phyloP scores from a whole-genome alignment of 257 asterid species.

The Ocimum tenuiflorum region DNA sequence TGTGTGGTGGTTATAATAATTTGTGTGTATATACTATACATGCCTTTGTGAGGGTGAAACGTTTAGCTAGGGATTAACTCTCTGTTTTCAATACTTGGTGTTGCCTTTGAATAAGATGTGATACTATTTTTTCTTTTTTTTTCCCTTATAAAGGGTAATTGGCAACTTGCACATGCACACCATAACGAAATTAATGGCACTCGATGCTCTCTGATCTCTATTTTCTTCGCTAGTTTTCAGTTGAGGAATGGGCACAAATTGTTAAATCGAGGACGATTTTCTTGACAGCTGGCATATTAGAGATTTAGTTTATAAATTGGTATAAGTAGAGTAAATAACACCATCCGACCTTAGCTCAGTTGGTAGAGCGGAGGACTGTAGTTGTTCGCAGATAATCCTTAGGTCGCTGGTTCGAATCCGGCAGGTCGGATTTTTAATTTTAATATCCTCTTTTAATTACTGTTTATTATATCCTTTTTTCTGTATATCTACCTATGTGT shows the following conservation, averaged over 20 bases:
- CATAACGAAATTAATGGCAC: too few species aligned
- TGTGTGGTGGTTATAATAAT: conserved; percentile 11
- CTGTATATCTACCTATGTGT: too few species aligned
- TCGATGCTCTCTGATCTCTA: too few species aligned
- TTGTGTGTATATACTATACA: conserved; percentile 21
- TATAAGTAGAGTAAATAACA: not conserved
- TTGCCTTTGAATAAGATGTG: conserved; percentile 12
- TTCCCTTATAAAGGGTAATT: too few species aligned
- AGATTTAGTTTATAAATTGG: too few species aligned
- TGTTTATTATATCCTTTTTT: too few species aligned
- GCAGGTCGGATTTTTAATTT: conserved; percentile 54
- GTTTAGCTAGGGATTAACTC: conserved; percentile 15
- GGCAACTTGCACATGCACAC: too few species aligned
- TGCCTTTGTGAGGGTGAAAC: conserved; percentile 14
- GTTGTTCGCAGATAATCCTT: conserved; percentile 31
- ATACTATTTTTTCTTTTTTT: not conserved
- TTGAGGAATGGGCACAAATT: too few species aligned
- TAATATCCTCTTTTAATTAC: too few species aligned
- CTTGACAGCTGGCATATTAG: too few species aligned
- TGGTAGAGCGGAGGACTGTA: conserved; percentile 80
- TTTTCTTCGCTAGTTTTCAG: too few species aligned
- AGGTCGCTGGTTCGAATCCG: conserved; percentile 98
- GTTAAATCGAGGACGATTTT: too few species aligned
- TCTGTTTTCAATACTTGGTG: conserved; percentile 20
- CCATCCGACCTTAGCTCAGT: conserved; percentile 66